Evolutionary conservation across 129 eudicot species (phyloP), one percentile per base, ranked within the genome.

Genomic region (Flaveria robusta): DNA sequence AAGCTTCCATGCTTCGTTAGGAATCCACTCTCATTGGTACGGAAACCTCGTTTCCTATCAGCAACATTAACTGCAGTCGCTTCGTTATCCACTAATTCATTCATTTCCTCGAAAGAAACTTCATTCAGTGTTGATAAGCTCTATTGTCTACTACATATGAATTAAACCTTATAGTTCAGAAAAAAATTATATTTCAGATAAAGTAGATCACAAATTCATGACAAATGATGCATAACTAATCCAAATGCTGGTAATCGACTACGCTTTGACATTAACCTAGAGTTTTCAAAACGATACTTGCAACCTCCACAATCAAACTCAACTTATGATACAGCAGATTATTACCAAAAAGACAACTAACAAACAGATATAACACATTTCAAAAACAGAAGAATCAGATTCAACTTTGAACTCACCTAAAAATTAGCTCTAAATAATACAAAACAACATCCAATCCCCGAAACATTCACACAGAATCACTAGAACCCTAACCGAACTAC

Each of bases 31-130:
- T 83, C 94, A 74, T 90, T 90, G 27, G 79, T 72, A n/a, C 60
- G 20, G 74, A n/a, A 79, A 52, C 46, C n/a, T n/a, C 72, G 84
- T 62, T 51, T 67, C 10, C 68, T 83, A 23, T 79, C 87, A 18
- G 79, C 46, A 42, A 74, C 85, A 73, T 68, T 77, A 34, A 54
- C 82, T 43, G 83, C 69, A 46, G 74, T 66, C 37, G 77, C 80
- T 66, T 88, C 91, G 62, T 81, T 86, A n/a, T 66, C 88, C 71
- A 77, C 66, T 54, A 73, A 72, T 24, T 84, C 86, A 71, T 94
- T 93, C 97, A 94, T 94, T 62, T 24, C 50, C 71, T 51, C 70
- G 7, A 49, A 23, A 24, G 19, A 79, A 59, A 52, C 84, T 67
- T 79, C 84, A 81, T 80, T 70, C 77, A 76, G 60, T 79, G 74